Percentiles rank a stretch among this genome's conserved stretches.
These are phyloP conservation scores for Pichia nakasei DNA, from an alignment of 805 yeast species.

Conservation along the genomic window DNA sequence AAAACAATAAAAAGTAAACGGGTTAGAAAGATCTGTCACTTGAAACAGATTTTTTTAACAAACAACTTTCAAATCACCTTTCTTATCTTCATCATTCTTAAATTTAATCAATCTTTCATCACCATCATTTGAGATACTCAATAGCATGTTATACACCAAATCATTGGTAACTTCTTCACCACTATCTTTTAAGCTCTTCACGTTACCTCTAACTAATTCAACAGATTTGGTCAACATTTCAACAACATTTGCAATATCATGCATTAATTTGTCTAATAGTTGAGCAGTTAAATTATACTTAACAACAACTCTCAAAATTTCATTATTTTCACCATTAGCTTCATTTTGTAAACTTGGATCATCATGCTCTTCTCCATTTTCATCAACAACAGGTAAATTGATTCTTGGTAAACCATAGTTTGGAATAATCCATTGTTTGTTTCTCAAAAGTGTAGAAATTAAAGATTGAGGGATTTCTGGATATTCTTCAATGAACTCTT, in stretches of 20 bases:
- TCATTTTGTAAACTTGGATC: constrained; percentile 33
- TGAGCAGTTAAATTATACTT: constrained; percentile 57
- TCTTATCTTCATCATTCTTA: constrained; percentile 10
- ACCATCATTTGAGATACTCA: constrained; percentile 50
- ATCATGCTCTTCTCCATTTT: constrained; percentile 8
- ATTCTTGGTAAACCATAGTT: constrained; percentile 69
- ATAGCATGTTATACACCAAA: constrained; percentile 39
- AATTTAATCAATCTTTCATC: constrained; percentile 30
- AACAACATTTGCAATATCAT: constrained; percentile 44
- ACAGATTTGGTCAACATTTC: constrained; percentile 45
- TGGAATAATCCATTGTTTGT: constrained; percentile 81
- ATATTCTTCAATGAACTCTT: constrained; percentile 45
- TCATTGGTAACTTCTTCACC: constrained; percentile 23
- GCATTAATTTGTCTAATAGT: constrained; percentile 55
- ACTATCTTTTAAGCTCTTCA: constrained; percentile 13
- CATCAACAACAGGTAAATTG: constrained; percentile 6
- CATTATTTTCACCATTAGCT: constrained; percentile 30
- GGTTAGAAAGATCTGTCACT: not conserved
- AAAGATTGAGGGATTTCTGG: constrained; percentile 81
- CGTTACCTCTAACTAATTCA: constrained; percentile 30
- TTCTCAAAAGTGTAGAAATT: constrained; percentile 62
- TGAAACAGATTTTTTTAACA: constrained; percentile 18
- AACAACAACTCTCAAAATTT: constrained; percentile 79
- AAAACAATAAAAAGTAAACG: not conserved
- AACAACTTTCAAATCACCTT: constrained; percentile 18